A percentile compares a stretch with the other conserved stretches of the same genome.
Evolutionary conservation across 495 filamentous ascomycete genomes (phyloP).

Genomic region (Aspergillus leporis): DNA sequence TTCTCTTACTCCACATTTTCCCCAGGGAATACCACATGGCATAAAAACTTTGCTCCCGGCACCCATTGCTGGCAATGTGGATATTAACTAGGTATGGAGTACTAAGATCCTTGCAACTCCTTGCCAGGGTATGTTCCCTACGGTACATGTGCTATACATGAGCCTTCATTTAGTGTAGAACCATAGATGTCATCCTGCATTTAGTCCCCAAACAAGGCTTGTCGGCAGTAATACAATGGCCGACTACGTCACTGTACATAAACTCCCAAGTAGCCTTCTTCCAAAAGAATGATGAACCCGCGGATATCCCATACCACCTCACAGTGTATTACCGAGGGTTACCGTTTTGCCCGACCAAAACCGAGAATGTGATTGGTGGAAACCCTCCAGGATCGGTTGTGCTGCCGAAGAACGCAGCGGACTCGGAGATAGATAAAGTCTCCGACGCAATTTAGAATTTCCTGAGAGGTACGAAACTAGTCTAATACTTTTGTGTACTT

Average conservation of each 20-base stretch:
- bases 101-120: conserved; percentile 5
- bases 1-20: background rate
- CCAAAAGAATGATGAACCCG: background rate
- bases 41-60: background rate
- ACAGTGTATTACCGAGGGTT: conserved; percentile 21
- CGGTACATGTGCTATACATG: too few species aligned
- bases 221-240: background rate
- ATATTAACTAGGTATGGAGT: background rate
- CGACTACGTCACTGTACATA: background rate
- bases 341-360: conserved; percentile 21
- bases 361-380: conserved; percentile 43
- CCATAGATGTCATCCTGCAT: background rate
- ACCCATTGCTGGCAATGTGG: background rate
- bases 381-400: conserved; percentile 18
- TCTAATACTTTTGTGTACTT: conserved; percentile 10
- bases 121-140: too few species aligned
- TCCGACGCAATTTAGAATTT: conserved; percentile 34
- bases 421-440: conserved; percentile 44
- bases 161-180: background rate
- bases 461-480: conserved; percentile 19
- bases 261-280: background rate
- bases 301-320: background rate
- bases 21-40: background rate
- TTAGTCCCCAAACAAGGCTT: background rate
- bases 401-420: conserved; percentile 22